These are phyloP conservation scores for Talaromyces sp. DNA, from an alignment of 2,329 filamentous ascomycete genomes.

Conservation along the genomic window DNA sequence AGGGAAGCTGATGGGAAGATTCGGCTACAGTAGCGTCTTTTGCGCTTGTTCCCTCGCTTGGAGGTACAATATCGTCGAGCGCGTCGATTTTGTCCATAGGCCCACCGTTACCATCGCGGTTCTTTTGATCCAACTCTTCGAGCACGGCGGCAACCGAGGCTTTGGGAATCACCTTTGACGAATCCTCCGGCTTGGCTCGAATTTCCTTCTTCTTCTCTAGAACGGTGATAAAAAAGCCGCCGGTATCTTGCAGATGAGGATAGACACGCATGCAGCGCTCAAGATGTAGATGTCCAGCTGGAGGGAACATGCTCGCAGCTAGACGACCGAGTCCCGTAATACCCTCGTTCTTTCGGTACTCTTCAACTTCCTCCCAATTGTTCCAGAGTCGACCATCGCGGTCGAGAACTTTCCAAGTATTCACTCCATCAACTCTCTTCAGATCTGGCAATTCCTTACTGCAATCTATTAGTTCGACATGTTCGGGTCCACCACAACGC, in stretches of 20 bases:
- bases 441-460: slow-evolving; percentile 71
- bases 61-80: slow-evolving; percentile 39
- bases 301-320: slow-evolving; percentile 78
- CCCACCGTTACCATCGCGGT: slow-evolving; percentile 29
- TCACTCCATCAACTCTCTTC: slow-evolving; percentile 72
- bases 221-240: slow-evolving; percentile 95
- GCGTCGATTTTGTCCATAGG: slow-evolving; percentile 37
- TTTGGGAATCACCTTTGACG: slow-evolving; percentile 34
- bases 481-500: slow-evolving; percentile 76
- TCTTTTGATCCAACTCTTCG: slow-evolving; percentile 34
- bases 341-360: slow-evolving; percentile 59
- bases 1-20: slow-evolving; percentile 32
- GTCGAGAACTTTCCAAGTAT: slow-evolving; percentile 86
- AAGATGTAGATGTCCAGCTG: slow-evolving; percentile 64
- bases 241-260: slow-evolving; percentile 91
- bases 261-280: slow-evolving; percentile 93
- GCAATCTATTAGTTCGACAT: slow-evolving; percentile 82
- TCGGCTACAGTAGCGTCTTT: slow-evolving; percentile 37
- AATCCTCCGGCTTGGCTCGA: slow-evolving; percentile 66
- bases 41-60: slow-evolving; percentile 29
- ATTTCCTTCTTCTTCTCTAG: slow-evolving; percentile 89
- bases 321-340: slow-evolving; percentile 65
- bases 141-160: slow-evolving; percentile 37
- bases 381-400: slow-evolving; percentile 75
- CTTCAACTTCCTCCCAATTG: slow-evolving; percentile 76